A percentile compares a stretch with the other conserved stretches of the same genome.
These are phyloP conservation scores for Choiromyces venosus DNA, from an alignment of 495 filamentous ascomycete species.

Conservation along the genomic window DNA sequence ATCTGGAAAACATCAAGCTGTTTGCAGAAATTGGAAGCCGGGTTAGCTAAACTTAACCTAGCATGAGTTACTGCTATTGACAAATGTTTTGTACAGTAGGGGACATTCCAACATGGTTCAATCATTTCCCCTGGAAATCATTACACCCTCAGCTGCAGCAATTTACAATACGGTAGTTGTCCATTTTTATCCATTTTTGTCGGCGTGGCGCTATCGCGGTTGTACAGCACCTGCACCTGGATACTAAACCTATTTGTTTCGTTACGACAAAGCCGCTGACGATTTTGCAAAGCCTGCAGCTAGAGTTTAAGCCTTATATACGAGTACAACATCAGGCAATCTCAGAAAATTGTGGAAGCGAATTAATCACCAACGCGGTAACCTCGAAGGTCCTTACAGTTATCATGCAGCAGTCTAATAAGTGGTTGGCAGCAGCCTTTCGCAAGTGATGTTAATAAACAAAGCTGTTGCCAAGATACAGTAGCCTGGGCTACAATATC, in stretches of 20 bases:
- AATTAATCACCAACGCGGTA: not conserved
- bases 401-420: not conserved
- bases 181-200: too few species aligned
- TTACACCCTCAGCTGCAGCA: not conserved
- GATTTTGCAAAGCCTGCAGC: not conserved
- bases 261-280: not conserved
- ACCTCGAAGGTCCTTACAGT: not conserved
- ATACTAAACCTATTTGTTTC: not conserved
- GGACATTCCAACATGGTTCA: not conserved
- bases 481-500: not conserved
- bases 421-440: not conserved
- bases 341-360: not conserved
- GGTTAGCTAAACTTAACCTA: not conserved
- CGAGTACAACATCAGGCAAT: not conserved
- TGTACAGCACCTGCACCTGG: not conserved
- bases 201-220: not conserved
- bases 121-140: not conserved
- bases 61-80: not conserved
- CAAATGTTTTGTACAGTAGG: not conserved
- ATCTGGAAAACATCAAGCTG: not conserved
- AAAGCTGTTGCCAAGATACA: not conserved
- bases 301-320: not conserved
- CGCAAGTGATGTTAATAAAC: not conserved
- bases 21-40: not conserved
- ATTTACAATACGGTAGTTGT: not conserved